Conservation (phyloP, 352 stramenopile species). For the Phytophthora idaei region DNA sequence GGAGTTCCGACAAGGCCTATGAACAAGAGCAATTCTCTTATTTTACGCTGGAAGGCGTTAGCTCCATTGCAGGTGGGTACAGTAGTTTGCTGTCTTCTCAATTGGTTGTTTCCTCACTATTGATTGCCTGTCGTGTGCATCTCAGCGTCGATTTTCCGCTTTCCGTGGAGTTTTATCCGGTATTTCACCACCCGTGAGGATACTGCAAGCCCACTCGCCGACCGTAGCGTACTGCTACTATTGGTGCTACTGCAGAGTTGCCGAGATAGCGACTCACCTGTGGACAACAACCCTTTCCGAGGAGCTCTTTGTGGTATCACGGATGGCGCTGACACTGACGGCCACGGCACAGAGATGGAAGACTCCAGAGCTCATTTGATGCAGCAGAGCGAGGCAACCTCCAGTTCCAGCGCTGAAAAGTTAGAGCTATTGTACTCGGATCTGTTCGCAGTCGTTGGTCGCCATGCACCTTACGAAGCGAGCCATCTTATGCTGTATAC, state of each 20-base stretch:
- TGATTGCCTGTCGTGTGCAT: background rate
- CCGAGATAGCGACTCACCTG: conserved; percentile 51
- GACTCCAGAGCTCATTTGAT: conserved; percentile 25
- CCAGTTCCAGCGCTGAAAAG: conserved; percentile 24
- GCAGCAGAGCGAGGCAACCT: conserved; percentile 12
- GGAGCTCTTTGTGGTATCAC: conserved; percentile 51
- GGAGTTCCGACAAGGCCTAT: conserved; percentile 43
- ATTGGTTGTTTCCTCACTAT: background rate
- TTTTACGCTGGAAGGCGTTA: conserved; percentile 70
- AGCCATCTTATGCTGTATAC: conserved; percentile 81
- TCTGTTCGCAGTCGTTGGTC: conserved; percentile 57
- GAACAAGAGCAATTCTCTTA: conserved; percentile 73
- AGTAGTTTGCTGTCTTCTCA: background rate
- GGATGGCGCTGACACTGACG: conserved; percentile 32
- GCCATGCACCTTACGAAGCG: conserved; percentile 64
- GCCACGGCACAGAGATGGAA: conserved; percentile 38
- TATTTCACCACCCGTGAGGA: conserved; percentile 68
- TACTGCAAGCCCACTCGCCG: conserved; percentile 59
- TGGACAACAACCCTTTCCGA: conserved; percentile 67
- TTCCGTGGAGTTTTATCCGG: conserved; percentile 66
- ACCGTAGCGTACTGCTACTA: conserved; percentile 72
- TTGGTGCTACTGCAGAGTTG: conserved; percentile 76
- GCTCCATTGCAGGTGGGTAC: conserved; percentile 61
- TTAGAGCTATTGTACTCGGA: conserved; percentile 51
- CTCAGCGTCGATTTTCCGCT: conserved; percentile 66